These are phyloP conservation scores for Calycina marina DNA, from an alignment of 2,329 filamentous ascomycete species.

Conservation along the genomic window DNA sequence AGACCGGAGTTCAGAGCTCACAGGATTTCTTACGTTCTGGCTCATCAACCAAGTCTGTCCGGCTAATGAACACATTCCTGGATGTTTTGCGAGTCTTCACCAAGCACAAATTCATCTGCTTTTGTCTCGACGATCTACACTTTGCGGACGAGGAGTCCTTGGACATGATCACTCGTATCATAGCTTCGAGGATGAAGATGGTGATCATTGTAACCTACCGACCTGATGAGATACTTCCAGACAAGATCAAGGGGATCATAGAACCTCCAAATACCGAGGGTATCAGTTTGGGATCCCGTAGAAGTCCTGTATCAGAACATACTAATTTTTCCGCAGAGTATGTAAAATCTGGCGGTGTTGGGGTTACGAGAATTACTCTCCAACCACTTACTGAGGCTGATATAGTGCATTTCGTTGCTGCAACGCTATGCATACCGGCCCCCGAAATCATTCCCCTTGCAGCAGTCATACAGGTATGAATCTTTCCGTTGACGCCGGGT, in stretches of 20 bases:
- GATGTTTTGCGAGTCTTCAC: constrained; percentile 75
- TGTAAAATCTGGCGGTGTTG: constrained; percentile 31
- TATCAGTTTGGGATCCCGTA: constrained; percentile 22
- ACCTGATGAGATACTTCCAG: constrained; percentile 46
- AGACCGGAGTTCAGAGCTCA: constrained; percentile 33
- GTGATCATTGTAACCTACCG: constrained; percentile 57
- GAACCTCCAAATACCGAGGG: constrained; percentile 35
- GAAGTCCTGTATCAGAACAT: constrained; percentile 1
- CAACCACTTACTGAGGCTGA: constrained; percentile 63
- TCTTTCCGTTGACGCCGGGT: constrained; percentile 55
- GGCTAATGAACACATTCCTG: constrained; percentile 75
- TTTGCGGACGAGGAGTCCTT: constrained; percentile 80
- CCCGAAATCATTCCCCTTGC: constrained; percentile 65
- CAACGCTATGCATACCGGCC: constrained; percentile 59
- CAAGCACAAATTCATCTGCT: constrained; percentile 72
- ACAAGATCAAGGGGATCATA: constrained; percentile 39
- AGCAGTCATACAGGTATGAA: constrained; percentile 74
- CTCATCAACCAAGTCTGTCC: constrained; percentile 47
- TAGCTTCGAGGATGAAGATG: constrained; percentile 65
- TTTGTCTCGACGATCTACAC: constrained; percentile 80
- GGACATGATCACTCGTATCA: constrained; percentile 69
- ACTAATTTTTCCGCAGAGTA: no score
- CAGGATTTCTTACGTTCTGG: constrained; percentile 46
- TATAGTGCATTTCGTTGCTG: constrained; percentile 67
- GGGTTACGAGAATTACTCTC: constrained; percentile 57